Percentiles rank a stretch among this genome's conserved stretches.
phyloP scores from a whole-genome alignment of 2,329 filamentous ascomycete genomes.

The Clonostachys rosea region DNA sequence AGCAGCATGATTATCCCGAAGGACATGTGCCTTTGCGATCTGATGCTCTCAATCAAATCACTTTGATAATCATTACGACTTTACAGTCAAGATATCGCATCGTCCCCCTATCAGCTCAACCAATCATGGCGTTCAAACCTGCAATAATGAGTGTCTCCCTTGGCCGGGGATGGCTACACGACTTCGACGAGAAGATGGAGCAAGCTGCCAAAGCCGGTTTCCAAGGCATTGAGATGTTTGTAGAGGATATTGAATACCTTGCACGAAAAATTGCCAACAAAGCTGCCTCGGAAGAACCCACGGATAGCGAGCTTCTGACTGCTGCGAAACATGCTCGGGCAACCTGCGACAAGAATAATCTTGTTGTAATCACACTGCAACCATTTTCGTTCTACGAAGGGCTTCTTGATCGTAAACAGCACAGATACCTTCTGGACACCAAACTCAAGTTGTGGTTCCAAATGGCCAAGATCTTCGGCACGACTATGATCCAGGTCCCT shows the following conservation, averaged over 20 bases:
- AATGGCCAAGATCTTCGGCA: slow-evolving; percentile 58
- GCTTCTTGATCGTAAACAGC: slow-evolving; percentile 52
- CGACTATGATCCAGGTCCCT: slow-evolving; percentile 71
- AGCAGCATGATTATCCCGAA: too few species aligned
- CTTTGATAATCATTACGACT: too few species aligned
- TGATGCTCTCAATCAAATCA: too few species aligned
- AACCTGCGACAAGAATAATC: slow-evolving; percentile 49
- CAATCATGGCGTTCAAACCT: neutral
- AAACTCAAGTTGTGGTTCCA: slow-evolving; percentile 67
- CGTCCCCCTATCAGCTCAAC: too few species aligned
- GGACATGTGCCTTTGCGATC: too few species aligned
- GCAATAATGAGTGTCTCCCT: slow-evolving; percentile 1
- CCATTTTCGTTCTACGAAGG: slow-evolving; percentile 79
- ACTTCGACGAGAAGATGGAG: neutral
- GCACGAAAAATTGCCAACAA: slow-evolving; percentile 33
- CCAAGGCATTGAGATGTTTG: slow-evolving; percentile 2
- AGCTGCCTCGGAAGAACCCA: slow-evolving; percentile 19
- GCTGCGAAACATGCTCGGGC: slow-evolving; percentile 36
- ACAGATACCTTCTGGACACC: slow-evolving; percentile 49
- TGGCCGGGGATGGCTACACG: neutral
- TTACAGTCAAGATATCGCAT: too few species aligned
- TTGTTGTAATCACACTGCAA: slow-evolving; percentile 64
- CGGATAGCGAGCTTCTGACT: slow-evolving; percentile 28
- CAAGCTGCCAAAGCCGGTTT: slow-evolving; percentile 1
- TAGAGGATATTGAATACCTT: slow-evolving; percentile 57